These are phyloP conservation scores for Oidium heveae DNA, from an alignment of 2,329 filamentous ascomycete genomes.

Conservation along the genomic window DNA sequence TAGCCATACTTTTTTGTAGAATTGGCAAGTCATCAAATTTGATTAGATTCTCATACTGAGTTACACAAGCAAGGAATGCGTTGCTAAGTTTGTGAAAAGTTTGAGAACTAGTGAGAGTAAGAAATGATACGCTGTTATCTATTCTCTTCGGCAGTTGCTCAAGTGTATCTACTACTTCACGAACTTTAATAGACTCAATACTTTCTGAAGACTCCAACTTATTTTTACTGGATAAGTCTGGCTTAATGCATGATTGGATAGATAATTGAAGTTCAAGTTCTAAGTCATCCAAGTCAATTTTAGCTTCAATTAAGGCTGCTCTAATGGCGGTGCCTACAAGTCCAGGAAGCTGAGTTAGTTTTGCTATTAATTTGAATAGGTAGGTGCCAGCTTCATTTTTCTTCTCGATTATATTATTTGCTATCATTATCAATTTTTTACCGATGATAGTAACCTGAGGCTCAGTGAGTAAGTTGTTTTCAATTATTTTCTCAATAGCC, in stretches of 20 bases:
- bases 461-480: slow-evolving; percentile 32
- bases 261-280: slow-evolving; percentile 51
- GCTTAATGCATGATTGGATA: slow-evolving; percentile 30
- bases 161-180: slow-evolving; percentile 10
- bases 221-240: slow-evolving; percentile 22
- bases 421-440: slow-evolving; percentile 35
- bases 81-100: slow-evolving; percentile 33
- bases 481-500: slow-evolving; percentile 34
- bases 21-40: slow-evolving; percentile 23
- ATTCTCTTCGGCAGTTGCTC: slow-evolving; percentile 13
- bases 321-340: slow-evolving; percentile 37
- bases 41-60: slow-evolving; percentile 17
- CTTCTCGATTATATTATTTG: slow-evolving; percentile 27
- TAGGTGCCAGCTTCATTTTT: slow-evolving; percentile 32
- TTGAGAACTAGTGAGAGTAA: slow-evolving; percentile 23
- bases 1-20: slow-evolving; percentile 26
- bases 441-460: slow-evolving; percentile 38
- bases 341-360: slow-evolving; percentile 32
- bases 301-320: slow-evolving; percentile 37
- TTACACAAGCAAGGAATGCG: slow-evolving; percentile 29
- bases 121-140: slow-evolving; percentile 23
- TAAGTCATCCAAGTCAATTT: slow-evolving; percentile 47
- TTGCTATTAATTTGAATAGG: slow-evolving; percentile 40
- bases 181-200: background rate
- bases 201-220: slow-evolving; percentile 20